phyloP scores from a whole-genome alignment of 208 protist species.

The Leishmania turanica region DNA sequence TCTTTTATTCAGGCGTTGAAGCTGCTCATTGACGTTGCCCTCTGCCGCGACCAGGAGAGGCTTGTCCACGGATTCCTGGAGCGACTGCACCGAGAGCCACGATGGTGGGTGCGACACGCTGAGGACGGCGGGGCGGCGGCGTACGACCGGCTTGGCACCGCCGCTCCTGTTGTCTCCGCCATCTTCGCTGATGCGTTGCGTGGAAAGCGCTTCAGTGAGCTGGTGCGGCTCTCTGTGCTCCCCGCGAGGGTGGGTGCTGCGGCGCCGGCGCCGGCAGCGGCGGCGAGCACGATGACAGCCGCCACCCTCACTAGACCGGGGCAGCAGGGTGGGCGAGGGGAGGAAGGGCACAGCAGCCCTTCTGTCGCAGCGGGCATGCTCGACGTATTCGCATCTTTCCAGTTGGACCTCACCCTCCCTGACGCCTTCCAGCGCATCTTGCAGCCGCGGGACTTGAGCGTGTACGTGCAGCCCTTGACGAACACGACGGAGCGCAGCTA shows the following conservation, averaged over 20 bases:
- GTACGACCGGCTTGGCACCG: conserved; percentile 41
- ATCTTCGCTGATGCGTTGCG: conserved; percentile 63
- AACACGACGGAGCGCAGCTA: conserved; percentile 42
- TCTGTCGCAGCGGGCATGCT: conserved; percentile 37
- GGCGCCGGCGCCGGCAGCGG: neutral
- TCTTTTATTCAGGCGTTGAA: conserved; percentile 50
- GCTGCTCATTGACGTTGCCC: conserved; percentile 76
- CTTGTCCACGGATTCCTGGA: conserved; percentile 74
- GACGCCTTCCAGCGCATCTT: conserved; percentile 60
- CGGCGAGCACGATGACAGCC: neutral
- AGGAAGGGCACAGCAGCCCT: neutral
- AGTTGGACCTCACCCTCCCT: conserved; percentile 64
- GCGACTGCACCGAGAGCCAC: conserved; percentile 55
- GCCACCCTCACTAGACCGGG: neutral
- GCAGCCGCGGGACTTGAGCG: conserved; percentile 51
- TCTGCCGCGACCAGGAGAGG: conserved; percentile 77
- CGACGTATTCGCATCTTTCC: conserved; percentile 76
- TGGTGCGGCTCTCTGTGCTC: conserved; percentile 61
- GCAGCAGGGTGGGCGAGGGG: neutral
- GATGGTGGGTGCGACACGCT: conserved; percentile 63
- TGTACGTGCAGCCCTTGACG: conserved; percentile 37
- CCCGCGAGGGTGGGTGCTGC: conserved; percentile 22
- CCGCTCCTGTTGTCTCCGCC: conserved; percentile 36
- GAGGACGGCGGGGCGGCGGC: conserved; percentile 16
- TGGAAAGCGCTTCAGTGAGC: conserved; percentile 53